phyloP scores from a whole-genome alignment of 495 filamentous ascomycete genomes.

The Aspergillus biplanus region DNA sequence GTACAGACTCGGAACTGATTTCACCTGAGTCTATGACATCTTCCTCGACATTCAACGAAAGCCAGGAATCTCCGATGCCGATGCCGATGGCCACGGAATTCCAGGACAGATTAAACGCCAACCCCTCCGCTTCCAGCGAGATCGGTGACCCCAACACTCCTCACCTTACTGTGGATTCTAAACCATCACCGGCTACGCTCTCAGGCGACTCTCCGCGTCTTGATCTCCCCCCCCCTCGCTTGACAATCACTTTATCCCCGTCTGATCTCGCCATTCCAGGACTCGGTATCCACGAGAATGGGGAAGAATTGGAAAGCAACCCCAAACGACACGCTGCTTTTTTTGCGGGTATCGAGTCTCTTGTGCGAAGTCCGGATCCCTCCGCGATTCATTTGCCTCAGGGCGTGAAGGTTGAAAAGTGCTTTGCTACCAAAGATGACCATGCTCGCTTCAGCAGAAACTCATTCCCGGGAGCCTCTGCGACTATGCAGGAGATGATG shows the following conservation, averaged over 20 bases:
- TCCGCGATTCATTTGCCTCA: constrained; percentile 34
- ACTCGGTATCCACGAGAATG: constrained; percentile 41
- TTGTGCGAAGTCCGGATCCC: constrained; percentile 31
- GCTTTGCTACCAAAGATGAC: constrained; percentile 12
- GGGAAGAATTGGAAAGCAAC: constrained; percentile 44
- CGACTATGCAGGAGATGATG: constrained; percentile 53
- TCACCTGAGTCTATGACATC: constrained; percentile 47
- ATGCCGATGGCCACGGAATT: constrained; percentile 30
- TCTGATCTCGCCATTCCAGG: constrained; percentile 39
- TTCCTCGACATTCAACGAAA: constrained; percentile 35
- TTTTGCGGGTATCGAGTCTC: constrained; percentile 40
- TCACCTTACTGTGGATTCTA: constrained; percentile 41
- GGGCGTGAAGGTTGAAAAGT: constrained; percentile 17
- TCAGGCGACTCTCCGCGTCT: constrained; percentile 36
- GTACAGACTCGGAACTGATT: constrained; percentile 42
- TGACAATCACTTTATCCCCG: constrained; percentile 38
- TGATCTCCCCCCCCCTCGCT: constrained; percentile 33
- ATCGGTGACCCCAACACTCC: constrained; percentile 45
- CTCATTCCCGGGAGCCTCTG: constrained; percentile 34
- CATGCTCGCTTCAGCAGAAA: constrained; percentile 28
- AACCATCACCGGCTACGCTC: constrained; percentile 40
- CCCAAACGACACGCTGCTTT: constrained; percentile 52
- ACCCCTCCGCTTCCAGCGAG: constrained; percentile 26
- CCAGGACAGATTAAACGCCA: constrained; percentile 29
- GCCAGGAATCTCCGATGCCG: constrained; percentile 25